Evolutionary conservation across 139 green algal genomes (phyloP).

Genomic region (Chlamydomonas sp.): DNA sequence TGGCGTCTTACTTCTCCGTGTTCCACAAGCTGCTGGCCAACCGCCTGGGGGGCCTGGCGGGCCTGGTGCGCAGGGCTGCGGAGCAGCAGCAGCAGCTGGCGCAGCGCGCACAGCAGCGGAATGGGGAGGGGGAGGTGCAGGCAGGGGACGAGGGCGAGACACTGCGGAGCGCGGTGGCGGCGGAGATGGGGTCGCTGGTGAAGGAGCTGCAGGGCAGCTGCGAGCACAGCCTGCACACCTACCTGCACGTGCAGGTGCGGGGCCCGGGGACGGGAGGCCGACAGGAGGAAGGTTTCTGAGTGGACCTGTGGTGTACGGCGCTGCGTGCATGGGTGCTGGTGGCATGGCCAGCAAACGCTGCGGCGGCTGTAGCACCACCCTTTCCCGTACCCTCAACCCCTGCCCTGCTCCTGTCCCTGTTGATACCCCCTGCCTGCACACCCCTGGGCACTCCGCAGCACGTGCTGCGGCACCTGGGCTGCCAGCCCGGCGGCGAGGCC

Average conservation of each 20-base stretch:
- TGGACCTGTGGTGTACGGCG: neutral
- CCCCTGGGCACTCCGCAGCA: slow-evolving; percentile 3
- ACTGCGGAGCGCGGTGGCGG: neutral
- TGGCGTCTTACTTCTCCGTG: slow-evolving; percentile 82
- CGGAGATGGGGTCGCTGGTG: slow-evolving; percentile 38
- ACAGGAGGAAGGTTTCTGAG: neutral
- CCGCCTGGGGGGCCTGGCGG: slow-evolving; percentile 16
- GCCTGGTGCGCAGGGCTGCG: neutral
- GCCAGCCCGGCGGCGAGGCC: slow-evolving; percentile 9
- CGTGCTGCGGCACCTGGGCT: slow-evolving; percentile 16
- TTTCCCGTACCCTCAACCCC: neutral
- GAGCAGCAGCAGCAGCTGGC: neutral
- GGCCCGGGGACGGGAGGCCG: neutral
- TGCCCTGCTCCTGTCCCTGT: neutral
- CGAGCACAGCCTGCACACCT: slow-evolving; percentile 73
- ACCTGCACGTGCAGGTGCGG: slow-evolving; percentile 69
- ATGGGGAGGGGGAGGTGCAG: neutral
- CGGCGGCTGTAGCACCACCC: neutral
- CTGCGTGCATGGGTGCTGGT: neutral
- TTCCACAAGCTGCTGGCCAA: slow-evolving; percentile 76
- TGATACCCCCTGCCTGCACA: neutral
- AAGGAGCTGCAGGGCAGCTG: slow-evolving; percentile 66
- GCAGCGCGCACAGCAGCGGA: neutral
- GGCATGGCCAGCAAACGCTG: neutral
- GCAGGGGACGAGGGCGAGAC: neutral